A percentile compares a stretch with the other conserved stretches of the same genome.
These are phyloP conservation scores for Eimeria tenella DNA, from an alignment of 169 alveolate genomes.

Conservation along the genomic window DNA sequence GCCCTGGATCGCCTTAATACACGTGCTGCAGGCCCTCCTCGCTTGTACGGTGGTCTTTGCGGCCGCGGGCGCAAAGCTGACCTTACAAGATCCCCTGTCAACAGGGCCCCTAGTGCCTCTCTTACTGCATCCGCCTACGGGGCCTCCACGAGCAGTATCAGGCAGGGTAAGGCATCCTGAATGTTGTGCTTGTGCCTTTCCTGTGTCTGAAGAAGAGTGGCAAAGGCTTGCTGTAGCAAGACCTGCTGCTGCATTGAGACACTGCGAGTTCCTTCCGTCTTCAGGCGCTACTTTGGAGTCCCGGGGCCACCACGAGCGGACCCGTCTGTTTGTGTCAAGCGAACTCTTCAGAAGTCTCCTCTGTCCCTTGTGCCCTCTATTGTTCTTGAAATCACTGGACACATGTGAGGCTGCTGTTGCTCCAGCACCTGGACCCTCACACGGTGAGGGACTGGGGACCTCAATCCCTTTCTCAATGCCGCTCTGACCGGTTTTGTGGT, in stretches of 20 bases:
- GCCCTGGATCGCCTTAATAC: background rate
- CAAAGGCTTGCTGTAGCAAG: too few species aligned
- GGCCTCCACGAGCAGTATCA: slow-evolving; percentile 19
- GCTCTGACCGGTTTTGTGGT: background rate
- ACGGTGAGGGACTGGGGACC: background rate
- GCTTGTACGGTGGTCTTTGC: background rate
- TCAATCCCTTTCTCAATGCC: background rate
- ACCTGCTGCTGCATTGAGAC: background rate
- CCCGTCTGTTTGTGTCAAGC: slow-evolving; percentile 20
- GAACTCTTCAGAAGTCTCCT: background rate
- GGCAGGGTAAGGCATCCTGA: background rate
- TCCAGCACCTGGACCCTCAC: background rate
- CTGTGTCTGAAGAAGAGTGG: background rate
- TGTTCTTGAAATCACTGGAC: background rate
- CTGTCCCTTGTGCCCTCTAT: background rate
- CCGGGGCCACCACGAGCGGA: slow-evolving; percentile 42
- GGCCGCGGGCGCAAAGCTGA: background rate
- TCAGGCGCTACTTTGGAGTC: background rate
- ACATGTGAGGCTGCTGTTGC: background rate
- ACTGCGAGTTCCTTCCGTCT: background rate
- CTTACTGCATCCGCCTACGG: background rate
- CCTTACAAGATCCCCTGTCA: background rate
- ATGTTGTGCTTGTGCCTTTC: background rate
- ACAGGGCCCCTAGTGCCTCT: background rate
- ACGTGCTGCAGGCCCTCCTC: slow-evolving; percentile 46